phyloP scores from a whole-genome alignment of 345 rosid species.

The Moricandia moricandioides region DNA sequence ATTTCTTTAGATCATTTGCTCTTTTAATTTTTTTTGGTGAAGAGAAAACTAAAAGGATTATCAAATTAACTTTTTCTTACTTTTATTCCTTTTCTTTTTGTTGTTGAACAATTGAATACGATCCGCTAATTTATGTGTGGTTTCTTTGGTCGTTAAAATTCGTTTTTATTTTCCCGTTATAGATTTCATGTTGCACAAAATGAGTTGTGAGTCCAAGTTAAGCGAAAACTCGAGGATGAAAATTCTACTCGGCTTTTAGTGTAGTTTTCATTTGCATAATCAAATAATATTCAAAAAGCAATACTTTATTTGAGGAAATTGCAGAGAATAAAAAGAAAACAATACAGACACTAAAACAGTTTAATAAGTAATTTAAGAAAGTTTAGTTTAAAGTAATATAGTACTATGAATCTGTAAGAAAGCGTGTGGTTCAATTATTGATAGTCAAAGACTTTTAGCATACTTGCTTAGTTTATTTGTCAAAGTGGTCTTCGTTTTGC shows the following conservation, averaged over 20 bases:
- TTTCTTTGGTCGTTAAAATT: neutral
- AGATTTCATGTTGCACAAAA: neutral
- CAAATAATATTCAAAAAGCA: neutral
- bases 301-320: neutral
- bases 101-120: neutral
- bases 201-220: neutral
- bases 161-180: neutral
- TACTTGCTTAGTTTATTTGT: slow-evolving; percentile 33
- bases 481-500: slow-evolving; percentile 39
- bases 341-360: neutral
- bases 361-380: neutral
- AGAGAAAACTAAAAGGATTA: too few species aligned
- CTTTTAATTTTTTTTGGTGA: too few species aligned
- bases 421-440: slow-evolving; percentile 36
- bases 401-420: neutral
- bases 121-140: neutral
- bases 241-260: slow-evolving; percentile 8
- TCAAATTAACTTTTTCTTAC: too few species aligned
- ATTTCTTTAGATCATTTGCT: too few species aligned
- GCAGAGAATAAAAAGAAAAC: slow-evolving; percentile 4
- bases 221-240: slow-evolving; percentile 22
- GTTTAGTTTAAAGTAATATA: neutral
- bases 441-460: slow-evolving; percentile 32
- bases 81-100: too few species aligned
- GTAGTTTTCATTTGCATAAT: slow-evolving; percentile 4